Base-by-base conservation (phyloP, 2,329 filamentous ascomycete species). In the Aspergillus intermedius region DNA sequence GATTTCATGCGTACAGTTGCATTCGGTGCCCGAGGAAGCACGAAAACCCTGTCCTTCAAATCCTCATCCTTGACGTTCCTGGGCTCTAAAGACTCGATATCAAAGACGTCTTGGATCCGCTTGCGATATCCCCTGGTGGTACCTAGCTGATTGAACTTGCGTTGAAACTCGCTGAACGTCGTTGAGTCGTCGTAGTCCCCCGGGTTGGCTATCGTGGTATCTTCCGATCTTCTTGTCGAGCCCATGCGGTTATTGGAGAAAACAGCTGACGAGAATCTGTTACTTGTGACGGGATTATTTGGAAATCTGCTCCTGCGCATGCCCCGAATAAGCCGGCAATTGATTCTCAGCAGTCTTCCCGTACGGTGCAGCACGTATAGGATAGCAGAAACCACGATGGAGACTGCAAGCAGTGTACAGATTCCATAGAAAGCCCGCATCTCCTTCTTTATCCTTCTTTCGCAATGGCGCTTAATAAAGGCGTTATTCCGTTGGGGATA, bases 1-100 rank as follows among this genome's bases (percentile, higher is more conserved):
- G 8, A n/a, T 3, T 46, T 23, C 39, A 34, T 44, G 10, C 51
- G 50, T 12, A 58, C 34, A 13, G 44, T 59, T 41, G 51, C 54
- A 42, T 55, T 58, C 4, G 50, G 49, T 9, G 56, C 58, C 45
- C 54, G 52, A 28, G 58, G 56, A 34, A 60, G 54, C 28, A 59
- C 55, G 22, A 51, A 57, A n/a, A 57, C 42, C 22, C 45, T 49
- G 23, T 54, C 48, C n/a, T 21, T 32, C 13, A 25, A 13, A 22
- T 21, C 10, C 22, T 17, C 42, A 5, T 44, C 39, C 5, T 13
- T 23, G 25, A 39, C 41, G 9, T 28, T 35, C 5, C 23, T 50
- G 6, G 42, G 41, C 23, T 39, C 34, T 13, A 54, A 25, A 21
- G 56, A 48, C 44, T 57, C 55, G 12, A 58, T 34, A 49, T 59